Percentiles rank a stretch among this genome's conserved stretches.
Evolutionary conservation across 108 stramenopile species (phyloP).

Genomic region (Heterococcus sp.): DNA sequence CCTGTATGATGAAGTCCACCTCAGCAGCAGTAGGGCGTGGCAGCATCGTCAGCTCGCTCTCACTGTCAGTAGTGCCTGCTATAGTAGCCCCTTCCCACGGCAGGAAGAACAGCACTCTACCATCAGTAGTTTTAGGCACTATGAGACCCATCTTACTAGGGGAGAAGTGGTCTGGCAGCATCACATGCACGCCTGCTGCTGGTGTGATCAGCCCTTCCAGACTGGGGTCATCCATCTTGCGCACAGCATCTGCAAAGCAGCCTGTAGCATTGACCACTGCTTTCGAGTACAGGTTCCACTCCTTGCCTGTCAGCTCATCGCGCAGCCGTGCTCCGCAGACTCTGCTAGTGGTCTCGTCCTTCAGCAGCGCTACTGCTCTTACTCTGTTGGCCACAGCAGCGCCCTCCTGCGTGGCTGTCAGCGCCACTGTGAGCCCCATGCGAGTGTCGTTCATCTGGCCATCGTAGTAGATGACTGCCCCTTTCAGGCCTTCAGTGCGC

Average conservation of each 20-base stretch:
- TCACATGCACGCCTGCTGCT: conserved; percentile 88
- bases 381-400: conserved; percentile 87
- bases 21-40: conserved; percentile 86
- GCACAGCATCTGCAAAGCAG: conserved; percentile 84
- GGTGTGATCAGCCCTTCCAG: conserved; percentile 31
- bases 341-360: conserved; percentile 50
- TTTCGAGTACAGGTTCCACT: conserved; percentile 72
- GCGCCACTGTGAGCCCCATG: conserved; percentile 85
- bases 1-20: conserved; percentile 81
- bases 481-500: conserved; percentile 60
- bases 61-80: conserved; percentile 90
- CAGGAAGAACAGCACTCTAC: conserved; percentile 93
- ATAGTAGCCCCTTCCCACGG: conserved; percentile 92
- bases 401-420: conserved; percentile 88
- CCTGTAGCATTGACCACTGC: conserved; percentile 91
- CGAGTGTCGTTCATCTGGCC: conserved; percentile 94
- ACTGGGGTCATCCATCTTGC: conserved; percentile 35
- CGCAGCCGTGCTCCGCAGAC: conserved; percentile 72
- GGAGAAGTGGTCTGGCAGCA: conserved; percentile 88
- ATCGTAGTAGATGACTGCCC: conserved; percentile 91
- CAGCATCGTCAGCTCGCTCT: conserved; percentile 71
- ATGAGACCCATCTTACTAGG: conserved; percentile 84
- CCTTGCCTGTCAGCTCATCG: conserved; percentile 77
- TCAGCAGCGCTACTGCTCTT: conserved; percentile 67
- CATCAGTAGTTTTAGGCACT: conserved; percentile 92